Base-by-base conservation (phyloP, 371 early-diverging fungal species). In the Mortierella polycephala region DNA sequence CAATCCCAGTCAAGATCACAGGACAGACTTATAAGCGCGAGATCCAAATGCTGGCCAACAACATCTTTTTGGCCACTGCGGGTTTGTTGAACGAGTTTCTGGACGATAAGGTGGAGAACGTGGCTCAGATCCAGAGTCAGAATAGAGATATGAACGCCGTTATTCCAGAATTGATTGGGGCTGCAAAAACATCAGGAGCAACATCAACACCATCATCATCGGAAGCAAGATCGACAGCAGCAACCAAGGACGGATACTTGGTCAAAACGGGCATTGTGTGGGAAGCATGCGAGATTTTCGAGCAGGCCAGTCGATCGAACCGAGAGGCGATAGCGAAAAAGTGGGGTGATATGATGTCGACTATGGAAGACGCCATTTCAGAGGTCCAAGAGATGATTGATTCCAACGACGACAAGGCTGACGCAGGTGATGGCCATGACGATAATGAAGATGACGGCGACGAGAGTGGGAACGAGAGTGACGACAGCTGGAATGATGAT, bases 351-450 rank as follows among this genome's bases (percentile, higher is more conserved):
- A 69, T 79, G 66, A 68, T 73, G 60, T 69, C 60, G 12, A 79
- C 74, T 0, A 57, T 79, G 59, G 80, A 79, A 59, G 80, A 79
- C 57, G 80, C 80, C 7, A 79, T 73, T 49, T 44, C 80, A 1
- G 80, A 79, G 39, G 80, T 79, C 12, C 69, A 79, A 54, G 74
- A 73, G 8, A 79, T 73, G 80, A 73, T 79, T 46, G 74, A 79
- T 40, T 59, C 66, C 13, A 79, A 73, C 57, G 74, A 79, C 56
- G 67, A 69, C 30, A 67, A 71, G 64, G 51, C 65, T 23, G 76
- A 57, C 52, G 21, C 10, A 3, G 50, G 53, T 23, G 61, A 51
- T 39, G 66, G 54, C 30, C 30, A 30, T 7, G 66, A 50, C 13
- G 64, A 56, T 18, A 21, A 13, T 5, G 21, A 56, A 7, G 71